Evolutionary conservation across 495 filamentous ascomycete species (phyloP), one percentile per base, ranked within the genome.

Genomic region (Neurospora hispaniola): DNA sequence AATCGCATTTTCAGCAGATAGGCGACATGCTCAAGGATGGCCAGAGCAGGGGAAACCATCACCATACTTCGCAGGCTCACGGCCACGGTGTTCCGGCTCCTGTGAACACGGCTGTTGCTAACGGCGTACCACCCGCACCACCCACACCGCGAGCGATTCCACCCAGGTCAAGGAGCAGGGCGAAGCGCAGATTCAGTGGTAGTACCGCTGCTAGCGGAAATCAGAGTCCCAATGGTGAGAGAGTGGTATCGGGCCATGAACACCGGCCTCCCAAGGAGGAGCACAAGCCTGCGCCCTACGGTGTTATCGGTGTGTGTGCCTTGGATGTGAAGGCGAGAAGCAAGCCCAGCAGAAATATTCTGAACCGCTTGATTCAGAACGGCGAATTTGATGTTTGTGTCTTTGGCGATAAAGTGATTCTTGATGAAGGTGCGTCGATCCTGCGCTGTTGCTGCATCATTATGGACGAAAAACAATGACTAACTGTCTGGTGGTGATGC

Each of bases 331-430:
- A 99, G 82, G 96, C 96, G 43, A 88, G 96, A 74, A 97, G 94
- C 85, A 98, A 97, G 83, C 96, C 96, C 5, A 96, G 94, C 77
- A 86, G 96, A 72, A 98, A 97, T 76, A 98, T 98, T 72, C 83
- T 99, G 54, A 98, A 96, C 71, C 90, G 93, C 42, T 85, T 99
- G 54, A 93, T 97, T 72, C 87, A 92, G 35, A 93, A 94, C 71
- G 90, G 93, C 72, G 94, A 97, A 73, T 98, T 98, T 75, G 94
- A 99, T 77, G 93, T 97, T 35, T 90, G 95, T 42, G 93, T 99
- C 5, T 99, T 99, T 83, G 96, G 96, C 43, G 96, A 99, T 81
- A 99, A 99, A 79, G 93, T 97, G 69, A 98, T 99, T 74, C 84
- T 98, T 66, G 96, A 99, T 75, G 96, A 99, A 86, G 89, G 89